phyloP scores from a whole-genome alignment of 441 rosid genomes.

The Aquilaria agallochum region DNA sequence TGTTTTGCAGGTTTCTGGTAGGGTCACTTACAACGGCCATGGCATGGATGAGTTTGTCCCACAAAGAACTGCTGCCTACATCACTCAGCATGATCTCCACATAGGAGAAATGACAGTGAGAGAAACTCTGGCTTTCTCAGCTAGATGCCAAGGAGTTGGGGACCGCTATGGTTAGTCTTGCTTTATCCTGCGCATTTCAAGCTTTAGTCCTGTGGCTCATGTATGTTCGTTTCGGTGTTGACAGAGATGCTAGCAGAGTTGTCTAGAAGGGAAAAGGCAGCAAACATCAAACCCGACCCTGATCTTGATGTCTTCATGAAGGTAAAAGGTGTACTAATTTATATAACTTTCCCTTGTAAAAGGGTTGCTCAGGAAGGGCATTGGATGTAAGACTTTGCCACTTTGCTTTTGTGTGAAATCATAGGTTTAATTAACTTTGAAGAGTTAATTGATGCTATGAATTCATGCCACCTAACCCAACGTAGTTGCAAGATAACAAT shows the following conservation, averaged over 20 bases:
- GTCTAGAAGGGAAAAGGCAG: slow-evolving; percentile 40
- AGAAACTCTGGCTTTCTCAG: slow-evolving; percentile 45
- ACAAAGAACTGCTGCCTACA: slow-evolving; percentile 40
- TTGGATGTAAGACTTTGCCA: too few species aligned
- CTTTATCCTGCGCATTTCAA: not conserved
- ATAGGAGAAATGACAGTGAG: slow-evolving; percentile 40
- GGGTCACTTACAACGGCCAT: slow-evolving; percentile 44
- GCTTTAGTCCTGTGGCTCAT: not conserved
- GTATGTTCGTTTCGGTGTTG: not conserved
- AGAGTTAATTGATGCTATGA: too few species aligned
- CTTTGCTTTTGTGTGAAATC: too few species aligned
- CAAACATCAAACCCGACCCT: slow-evolving; percentile 55
- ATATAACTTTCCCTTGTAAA: too few species aligned
- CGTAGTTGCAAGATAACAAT: too few species aligned
- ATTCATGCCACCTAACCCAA: too few species aligned
- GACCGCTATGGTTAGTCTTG: slow-evolving; percentile 26
- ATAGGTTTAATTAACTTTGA: too few species aligned
- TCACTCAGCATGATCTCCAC: slow-evolving; percentile 40
- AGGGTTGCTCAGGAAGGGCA: too few species aligned
- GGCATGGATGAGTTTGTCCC: slow-evolving; percentile 40
- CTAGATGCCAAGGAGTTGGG: slow-evolving; percentile 50
- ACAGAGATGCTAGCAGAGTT: slow-evolving; percentile 46
- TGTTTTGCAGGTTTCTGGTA: slow-evolving; percentile 23
- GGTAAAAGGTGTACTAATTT: slow-evolving; percentile 22
- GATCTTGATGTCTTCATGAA: slow-evolving; percentile 57